Percentiles rank a stretch among this genome's conserved stretches.
Conservation (phyloP, 257 asterid genomes). For the Plectranthus barbatus region DNA sequence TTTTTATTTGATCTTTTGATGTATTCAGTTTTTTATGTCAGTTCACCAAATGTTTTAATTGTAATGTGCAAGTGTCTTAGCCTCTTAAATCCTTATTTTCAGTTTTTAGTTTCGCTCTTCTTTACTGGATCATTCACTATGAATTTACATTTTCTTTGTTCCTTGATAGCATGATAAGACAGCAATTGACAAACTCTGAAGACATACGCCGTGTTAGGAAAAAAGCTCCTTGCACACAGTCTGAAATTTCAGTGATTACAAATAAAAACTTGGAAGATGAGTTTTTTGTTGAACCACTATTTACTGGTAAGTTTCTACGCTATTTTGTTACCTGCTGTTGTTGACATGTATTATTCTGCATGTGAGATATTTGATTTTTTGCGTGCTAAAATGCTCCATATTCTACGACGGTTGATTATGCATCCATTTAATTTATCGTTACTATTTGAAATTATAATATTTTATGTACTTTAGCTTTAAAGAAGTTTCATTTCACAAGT, state of each 20-base stretch:
- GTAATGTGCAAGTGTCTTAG: neutral
- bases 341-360: neutral
- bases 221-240: constrained; percentile 80
- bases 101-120: neutral
- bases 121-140: constrained; percentile 1
- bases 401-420: neutral
- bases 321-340: neutral
- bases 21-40: neutral
- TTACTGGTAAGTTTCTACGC: constrained; percentile 43
- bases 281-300: constrained; percentile 42
- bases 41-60: neutral
- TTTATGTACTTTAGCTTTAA: neutral
- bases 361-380: neutral
- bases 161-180: constrained; percentile 54
- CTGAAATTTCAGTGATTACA: constrained; percentile 63
- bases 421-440: neutral
- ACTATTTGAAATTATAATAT: neutral
- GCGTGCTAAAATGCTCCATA: neutral
- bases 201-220: constrained; percentile 78
- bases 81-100: neutral
- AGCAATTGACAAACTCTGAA: constrained; percentile 57
- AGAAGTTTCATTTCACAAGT: neutral
- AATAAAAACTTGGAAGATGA: constrained; percentile 59
- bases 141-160: constrained; percentile 19
- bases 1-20: neutral